Evolutionary conservation across 805 yeast genomes (phyloP).

Genomic region (Peterozyma xylosa): DNA sequence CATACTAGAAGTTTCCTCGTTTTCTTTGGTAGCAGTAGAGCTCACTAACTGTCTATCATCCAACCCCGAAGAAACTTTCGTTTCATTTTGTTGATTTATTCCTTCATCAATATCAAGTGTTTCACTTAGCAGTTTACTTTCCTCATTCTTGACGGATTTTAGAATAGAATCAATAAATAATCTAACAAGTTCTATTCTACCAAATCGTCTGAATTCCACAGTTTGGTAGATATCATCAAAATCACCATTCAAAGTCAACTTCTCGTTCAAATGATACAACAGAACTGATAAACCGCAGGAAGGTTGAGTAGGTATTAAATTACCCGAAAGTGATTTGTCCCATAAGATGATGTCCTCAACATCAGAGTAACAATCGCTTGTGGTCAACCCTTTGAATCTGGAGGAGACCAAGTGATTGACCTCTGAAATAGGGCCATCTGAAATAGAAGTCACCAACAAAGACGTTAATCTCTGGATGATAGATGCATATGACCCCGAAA

Average conservation of each 20-base stretch:
- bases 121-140: no score
- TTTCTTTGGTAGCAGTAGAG: not conserved
- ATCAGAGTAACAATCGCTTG: not conserved
- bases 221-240: constrained; percentile 1
- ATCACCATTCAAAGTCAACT: not conserved
- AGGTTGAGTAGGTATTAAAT: constrained; percentile 4
- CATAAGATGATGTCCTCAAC: constrained; percentile 1
- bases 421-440: not conserved
- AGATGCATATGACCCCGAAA: not conserved
- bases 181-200: not conserved
- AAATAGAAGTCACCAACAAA: not conserved
- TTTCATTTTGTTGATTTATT: not conserved
- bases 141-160: no score
- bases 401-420: not conserved
- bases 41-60: not conserved
- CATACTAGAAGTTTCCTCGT: no score
- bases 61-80: not conserved
- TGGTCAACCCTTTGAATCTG: not conserved
- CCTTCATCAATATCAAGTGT: not conserved
- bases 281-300: constrained; percentile 1
- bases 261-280: constrained; percentile 2
- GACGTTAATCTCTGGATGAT: not conserved
- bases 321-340: constrained; percentile 1
- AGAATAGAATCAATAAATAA: no score
- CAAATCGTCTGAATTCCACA: not conserved